Conservation (phyloP, 169 alveolate species). For the Amoebophrya sp. region DNA sequence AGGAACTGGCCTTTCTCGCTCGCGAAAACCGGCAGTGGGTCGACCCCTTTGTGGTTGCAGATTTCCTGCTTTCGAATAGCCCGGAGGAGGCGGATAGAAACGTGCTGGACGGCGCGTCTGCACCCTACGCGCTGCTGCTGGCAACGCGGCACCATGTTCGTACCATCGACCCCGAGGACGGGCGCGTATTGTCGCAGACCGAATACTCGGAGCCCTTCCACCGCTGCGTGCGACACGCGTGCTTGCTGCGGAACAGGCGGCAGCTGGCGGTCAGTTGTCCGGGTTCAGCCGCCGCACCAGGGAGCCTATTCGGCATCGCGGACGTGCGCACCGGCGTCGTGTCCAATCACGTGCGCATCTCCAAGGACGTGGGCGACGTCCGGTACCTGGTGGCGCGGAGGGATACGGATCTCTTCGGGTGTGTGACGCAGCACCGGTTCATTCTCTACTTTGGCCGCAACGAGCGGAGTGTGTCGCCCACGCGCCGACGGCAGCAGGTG, state of each 20-base stretch:
- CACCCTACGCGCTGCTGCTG: not conserved
- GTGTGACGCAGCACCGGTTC: not conserved
- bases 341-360: too few relatives aligned
- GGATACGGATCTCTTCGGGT: not conserved
- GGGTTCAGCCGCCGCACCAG: too few relatives aligned
- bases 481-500: too few relatives aligned
- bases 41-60: too few relatives aligned
- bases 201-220: not conserved
- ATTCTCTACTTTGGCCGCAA: not conserved
- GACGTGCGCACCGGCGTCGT: too few relatives aligned
- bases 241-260: not conserved
- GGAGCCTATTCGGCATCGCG: too few relatives aligned
- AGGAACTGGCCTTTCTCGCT: too few relatives aligned
- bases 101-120: too few relatives aligned
- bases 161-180: not conserved
- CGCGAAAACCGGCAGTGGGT: too few relatives aligned
- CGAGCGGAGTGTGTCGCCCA: not conserved
- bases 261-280: too few relatives aligned
- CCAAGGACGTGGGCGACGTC: not conserved
- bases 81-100: too few relatives aligned
- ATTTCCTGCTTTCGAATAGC: too few relatives aligned
- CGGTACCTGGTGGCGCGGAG: not conserved
- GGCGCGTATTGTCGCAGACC: not conserved
- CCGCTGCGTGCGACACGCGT: not conserved
- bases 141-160: not conserved